These are phyloP conservation scores for Globisporangium cystogenes DNA, from an alignment of 352 stramenopile genomes.

Conservation along the genomic window DNA sequence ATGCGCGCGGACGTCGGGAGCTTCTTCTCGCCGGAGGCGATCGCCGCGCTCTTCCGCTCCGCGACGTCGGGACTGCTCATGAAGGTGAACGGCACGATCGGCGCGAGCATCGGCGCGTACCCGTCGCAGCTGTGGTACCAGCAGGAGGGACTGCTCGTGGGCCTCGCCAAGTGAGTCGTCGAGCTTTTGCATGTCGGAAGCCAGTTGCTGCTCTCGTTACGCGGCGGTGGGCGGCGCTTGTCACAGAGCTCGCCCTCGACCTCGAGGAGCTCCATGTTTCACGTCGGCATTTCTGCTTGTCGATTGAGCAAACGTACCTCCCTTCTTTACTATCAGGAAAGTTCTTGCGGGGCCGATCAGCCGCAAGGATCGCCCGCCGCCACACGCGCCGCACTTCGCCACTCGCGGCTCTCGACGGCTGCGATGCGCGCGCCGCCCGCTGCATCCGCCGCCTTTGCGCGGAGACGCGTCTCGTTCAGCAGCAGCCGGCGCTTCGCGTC, in stretches of 20 bases:
- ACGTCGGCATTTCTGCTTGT: too few species aligned
- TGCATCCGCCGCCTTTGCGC: neutral
- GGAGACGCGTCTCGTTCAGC: neutral
- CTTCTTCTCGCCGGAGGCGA: conserved; percentile 70
- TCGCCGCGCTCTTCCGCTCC: conserved; percentile 67
- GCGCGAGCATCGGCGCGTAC: conserved; percentile 61
- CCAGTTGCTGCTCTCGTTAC: too few species aligned
- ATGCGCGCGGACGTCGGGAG: conserved; percentile 63
- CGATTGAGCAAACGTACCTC: too few species aligned
- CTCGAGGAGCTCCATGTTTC: too few species aligned
- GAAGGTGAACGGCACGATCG: conserved; percentile 76
- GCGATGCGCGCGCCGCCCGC: neutral
- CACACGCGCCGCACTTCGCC: too few species aligned
- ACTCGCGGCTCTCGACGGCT: too few species aligned
- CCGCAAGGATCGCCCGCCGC: too few species aligned
- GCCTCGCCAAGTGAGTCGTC: conserved; percentile 43
- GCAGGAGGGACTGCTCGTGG: conserved; percentile 70
- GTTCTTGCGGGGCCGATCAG: too few species aligned
- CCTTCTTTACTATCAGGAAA: too few species aligned
- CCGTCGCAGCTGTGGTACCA: conserved; percentile 59
- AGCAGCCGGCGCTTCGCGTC: neutral
- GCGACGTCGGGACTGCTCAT: conserved; percentile 71
- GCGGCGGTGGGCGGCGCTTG: too few species aligned
- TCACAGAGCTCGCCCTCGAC: too few species aligned
- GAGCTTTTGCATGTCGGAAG: too few species aligned